Conservation (phyloP, 805 yeast genomes). For the Blastobotrys mokoenaii region DNA sequence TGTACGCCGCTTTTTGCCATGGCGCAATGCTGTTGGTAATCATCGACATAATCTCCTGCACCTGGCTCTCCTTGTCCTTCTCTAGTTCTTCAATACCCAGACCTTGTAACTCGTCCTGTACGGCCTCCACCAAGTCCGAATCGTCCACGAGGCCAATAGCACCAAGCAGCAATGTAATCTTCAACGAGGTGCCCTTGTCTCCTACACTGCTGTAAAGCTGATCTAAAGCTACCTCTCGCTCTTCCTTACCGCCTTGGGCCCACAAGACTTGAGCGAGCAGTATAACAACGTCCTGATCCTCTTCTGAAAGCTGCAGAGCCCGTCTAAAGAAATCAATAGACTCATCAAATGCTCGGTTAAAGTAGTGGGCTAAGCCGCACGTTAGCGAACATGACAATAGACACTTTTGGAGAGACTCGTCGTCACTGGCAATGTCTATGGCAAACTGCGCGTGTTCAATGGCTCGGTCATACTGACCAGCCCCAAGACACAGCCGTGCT, state of each 20-base stretch:
- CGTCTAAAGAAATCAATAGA: conserved; percentile 60
- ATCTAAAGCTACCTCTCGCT: conserved; percentile 76
- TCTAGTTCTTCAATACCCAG: conserved; percentile 40
- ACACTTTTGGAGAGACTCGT: conserved; percentile 9
- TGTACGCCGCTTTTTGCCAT: conserved; percentile 65
- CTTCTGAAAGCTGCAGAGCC: conserved; percentile 49
- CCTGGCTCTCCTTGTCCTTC: conserved; percentile 43
- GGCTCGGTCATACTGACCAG: conserved; percentile 46
- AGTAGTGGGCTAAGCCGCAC: conserved; percentile 65
- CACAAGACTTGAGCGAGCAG: conserved; percentile 72
- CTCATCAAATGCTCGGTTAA: conserved; percentile 49
- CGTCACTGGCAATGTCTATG: conserved; percentile 35
- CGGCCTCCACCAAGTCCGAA: conserved; percentile 48
- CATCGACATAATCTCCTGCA: conserved; percentile 51
- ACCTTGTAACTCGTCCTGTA: conserved; percentile 54
- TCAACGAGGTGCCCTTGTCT: conserved; percentile 53
- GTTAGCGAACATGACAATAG: conserved; percentile 51
- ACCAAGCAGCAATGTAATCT: conserved; percentile 67
- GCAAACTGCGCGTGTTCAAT: conserved; percentile 53
- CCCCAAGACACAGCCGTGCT: conserved; percentile 64
- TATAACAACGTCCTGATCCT: conserved; percentile 58
- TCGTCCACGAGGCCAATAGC: conserved; percentile 63
- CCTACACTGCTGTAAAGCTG: conserved; percentile 64
- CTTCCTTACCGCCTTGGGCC: conserved; percentile 66
- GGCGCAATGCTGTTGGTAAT: conserved; percentile 38